Evolutionary conservation across 2,329 filamentous ascomycete species (phyloP).

Genomic region (Emydomyces testavorans): DNA sequence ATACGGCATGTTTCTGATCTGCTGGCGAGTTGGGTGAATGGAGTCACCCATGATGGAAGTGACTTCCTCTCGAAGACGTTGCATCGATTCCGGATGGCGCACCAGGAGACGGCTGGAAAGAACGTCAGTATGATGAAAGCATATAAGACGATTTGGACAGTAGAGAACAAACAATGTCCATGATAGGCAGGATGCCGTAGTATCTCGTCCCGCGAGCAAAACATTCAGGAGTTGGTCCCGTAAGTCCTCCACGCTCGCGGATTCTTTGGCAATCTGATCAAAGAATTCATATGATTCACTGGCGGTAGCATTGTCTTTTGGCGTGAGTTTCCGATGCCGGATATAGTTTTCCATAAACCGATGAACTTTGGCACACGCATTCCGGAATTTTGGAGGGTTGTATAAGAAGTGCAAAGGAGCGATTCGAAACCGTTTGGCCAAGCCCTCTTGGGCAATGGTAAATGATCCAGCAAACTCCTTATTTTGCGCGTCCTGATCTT

Average conservation of each 20-base stretch:
- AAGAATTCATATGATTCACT: conserved; percentile 50
- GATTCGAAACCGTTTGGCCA: conserved; percentile 22
- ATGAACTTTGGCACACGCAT: conserved; percentile 21
- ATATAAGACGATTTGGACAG: neutral
- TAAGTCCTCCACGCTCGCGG: conserved; percentile 45
- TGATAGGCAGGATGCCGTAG: conserved; percentile 31
- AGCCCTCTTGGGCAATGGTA: conserved; percentile 19
- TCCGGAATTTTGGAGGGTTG: conserved; percentile 22
- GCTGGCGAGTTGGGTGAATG: conserved; percentile 15
- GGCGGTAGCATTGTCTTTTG: conserved; percentile 45
- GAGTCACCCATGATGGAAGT: conserved; percentile 15
- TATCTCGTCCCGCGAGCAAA: conserved; percentile 44
- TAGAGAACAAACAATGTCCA: conserved; percentile 24
- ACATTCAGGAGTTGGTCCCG: conserved; percentile 64
- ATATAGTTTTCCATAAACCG: conserved; percentile 19
- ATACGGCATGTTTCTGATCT: conserved; percentile 13
- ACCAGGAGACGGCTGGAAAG: conserved; percentile 19
- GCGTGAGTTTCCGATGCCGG: conserved; percentile 41
- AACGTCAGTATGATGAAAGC: neutral
- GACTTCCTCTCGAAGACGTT: conserved; percentile 18
- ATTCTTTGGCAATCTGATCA: conserved; percentile 63
- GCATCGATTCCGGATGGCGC: conserved; percentile 17
- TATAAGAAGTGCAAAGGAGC: conserved; percentile 26
- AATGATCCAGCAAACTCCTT: conserved; percentile 20
- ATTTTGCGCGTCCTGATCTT: neutral